These are phyloP conservation scores for Ganoderma lucidum DNA, from an alignment of 1,284 basidiomycete genomes.

Conservation along the genomic window DNA sequence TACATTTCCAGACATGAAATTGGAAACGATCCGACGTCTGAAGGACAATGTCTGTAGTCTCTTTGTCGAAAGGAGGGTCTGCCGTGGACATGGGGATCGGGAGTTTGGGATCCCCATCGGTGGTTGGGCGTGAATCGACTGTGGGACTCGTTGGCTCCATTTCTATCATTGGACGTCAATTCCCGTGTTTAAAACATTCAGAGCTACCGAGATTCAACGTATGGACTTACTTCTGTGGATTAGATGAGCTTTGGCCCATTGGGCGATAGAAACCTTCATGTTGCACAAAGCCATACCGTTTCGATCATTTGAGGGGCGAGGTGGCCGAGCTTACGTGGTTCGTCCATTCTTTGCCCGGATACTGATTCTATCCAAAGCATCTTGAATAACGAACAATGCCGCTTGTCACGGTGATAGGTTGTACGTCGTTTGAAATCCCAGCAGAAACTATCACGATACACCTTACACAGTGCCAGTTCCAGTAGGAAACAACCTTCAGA, in stretches of 20 bases:
- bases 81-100: not conserved
- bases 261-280: not conserved
- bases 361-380: not conserved
- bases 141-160: not conserved
- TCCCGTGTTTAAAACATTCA: not conserved
- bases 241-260: not conserved
- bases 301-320: not conserved
- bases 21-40: conserved; percentile 19
- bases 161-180: not conserved
- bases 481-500: no score
- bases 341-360: not conserved
- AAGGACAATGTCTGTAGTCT: conserved; percentile 20
- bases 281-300: not conserved
- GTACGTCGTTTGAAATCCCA: no score
- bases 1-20: conserved; percentile 22
- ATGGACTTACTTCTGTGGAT: not conserved
- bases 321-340: not conserved
- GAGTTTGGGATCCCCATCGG: not conserved
- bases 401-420: no score
- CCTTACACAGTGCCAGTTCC: no score
- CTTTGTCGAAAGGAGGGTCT: conserved; percentile 6
- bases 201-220: not conserved
- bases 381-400: not conserved
- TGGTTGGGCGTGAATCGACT: not conserved
- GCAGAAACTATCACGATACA: no score